Evolutionary conservation across 306 rosid species (phyloP).

Genomic region (Fragaria iinumae): DNA sequence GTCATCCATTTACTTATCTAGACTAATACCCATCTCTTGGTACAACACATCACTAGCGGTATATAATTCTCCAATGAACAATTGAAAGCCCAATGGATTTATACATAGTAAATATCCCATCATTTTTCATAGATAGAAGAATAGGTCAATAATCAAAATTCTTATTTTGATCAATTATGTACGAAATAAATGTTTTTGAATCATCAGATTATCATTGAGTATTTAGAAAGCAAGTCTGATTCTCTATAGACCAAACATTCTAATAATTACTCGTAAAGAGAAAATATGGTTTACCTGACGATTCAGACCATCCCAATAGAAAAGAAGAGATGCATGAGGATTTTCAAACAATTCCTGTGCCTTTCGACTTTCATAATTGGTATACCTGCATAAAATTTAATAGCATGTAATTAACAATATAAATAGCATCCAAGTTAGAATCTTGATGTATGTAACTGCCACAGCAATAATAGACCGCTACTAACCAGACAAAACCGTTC

Average conservation of each 20-base stretch:
- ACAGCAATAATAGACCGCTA: slow-evolving; percentile 20
- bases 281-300: slow-evolving; percentile 53
- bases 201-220: background rate
- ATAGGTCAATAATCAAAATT: background rate
- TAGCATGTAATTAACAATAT: slow-evolving; percentile 24
- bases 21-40: background rate
- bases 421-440: slow-evolving; percentile 6
- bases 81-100: background rate
- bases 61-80: background rate
- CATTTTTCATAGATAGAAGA: background rate
- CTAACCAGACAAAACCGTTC: slow-evolving; percentile 94
- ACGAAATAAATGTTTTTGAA: background rate
- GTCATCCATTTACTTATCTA: background rate
- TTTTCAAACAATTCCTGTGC: slow-evolving; percentile 70
- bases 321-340: slow-evolving; percentile 84
- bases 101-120: background rate
- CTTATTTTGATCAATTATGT: background rate
- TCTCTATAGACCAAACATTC: slow-evolving; percentile 9
- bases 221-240: background rate
- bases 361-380: slow-evolving; percentile 89
- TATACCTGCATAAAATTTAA: slow-evolving; percentile 64
- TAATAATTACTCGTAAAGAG: background rate
- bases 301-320: slow-evolving; percentile 85
- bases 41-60: background rate
- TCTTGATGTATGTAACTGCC: slow-evolving; percentile 17